phyloP scores from a whole-genome alignment of 495 filamentous ascomycete species.

The Xylaria curta region DNA sequence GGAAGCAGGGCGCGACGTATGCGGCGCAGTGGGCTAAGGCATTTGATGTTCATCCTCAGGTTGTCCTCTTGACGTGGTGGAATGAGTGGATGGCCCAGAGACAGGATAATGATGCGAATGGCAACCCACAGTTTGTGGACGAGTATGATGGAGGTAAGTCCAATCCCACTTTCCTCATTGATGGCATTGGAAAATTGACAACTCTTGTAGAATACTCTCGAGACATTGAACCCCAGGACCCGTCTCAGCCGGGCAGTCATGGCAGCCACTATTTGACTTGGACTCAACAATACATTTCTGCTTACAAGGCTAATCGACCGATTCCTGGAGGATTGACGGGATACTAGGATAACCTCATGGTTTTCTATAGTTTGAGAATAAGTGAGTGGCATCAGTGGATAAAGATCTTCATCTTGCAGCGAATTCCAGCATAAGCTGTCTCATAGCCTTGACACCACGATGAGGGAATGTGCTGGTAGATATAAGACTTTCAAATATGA shows the following conservation, averaged over 20 bases:
- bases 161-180: neutral
- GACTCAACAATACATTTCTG: neutral
- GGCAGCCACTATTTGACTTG: constrained; percentile 1
- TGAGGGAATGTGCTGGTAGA: too few species aligned
- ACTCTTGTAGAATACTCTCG: neutral
- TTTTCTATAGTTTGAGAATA: neutral
- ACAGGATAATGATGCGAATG: neutral
- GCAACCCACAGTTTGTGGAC: neutral
- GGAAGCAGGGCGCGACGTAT: neutral
- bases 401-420: neutral
- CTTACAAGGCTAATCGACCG: neutral
- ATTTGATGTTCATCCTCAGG: neutral
- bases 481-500: too few species aligned
- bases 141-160: neutral
- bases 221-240: neutral
- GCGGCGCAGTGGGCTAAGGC: neutral
- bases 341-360: neutral
- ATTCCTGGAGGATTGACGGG: neutral
- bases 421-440: too few species aligned
- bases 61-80: constrained; percentile 3
- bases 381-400: neutral
- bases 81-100: constrained; percentile 8
- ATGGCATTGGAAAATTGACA: neutral
- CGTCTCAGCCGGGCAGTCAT: neutral
- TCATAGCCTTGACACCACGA: too few species aligned